phyloP scores from a whole-genome alignment of 108 stramenopile species.

The Thalassiosira profunda region DNA sequence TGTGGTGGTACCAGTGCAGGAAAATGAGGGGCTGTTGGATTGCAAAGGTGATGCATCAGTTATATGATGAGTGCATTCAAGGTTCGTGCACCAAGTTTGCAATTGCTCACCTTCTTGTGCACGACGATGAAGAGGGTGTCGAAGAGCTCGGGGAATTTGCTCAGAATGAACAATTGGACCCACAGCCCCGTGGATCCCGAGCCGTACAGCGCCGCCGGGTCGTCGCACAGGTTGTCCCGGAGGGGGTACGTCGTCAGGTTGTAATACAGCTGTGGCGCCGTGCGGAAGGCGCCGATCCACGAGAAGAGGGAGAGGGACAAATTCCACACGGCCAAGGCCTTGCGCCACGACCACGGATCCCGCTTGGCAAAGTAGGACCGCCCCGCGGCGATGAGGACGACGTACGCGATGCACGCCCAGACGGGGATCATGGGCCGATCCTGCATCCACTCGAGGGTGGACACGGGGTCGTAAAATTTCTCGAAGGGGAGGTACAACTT shows the following conservation, averaged over 20 bases:
- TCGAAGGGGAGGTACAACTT: slow-evolving; percentile 49
- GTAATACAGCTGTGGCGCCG: slow-evolving; percentile 87
- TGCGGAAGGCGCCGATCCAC: slow-evolving; percentile 87
- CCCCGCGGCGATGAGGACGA: slow-evolving; percentile 46
- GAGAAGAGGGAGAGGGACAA: slow-evolving; percentile 87
- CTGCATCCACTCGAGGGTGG: slow-evolving; percentile 49
- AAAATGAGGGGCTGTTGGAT: slow-evolving; percentile 95
- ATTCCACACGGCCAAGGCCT: slow-evolving; percentile 87
- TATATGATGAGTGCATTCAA: too few species aligned
- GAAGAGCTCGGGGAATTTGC: slow-evolving; percentile 95
- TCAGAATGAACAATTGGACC: slow-evolving; percentile 93
- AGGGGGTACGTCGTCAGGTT: slow-evolving; percentile 66
- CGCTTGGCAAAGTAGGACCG: slow-evolving; percentile 45
- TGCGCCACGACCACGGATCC: slow-evolving; percentile 72
- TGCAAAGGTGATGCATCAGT: too few species aligned
- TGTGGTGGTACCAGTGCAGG: slow-evolving; percentile 99
- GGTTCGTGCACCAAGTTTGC: too few species aligned
- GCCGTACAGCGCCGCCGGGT: slow-evolving; percentile 77
- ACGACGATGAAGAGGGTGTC: slow-evolving; percentile 98
- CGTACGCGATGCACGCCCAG: slow-evolving; percentile 45
- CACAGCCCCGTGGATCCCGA: slow-evolving; percentile 89
- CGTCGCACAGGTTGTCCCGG: slow-evolving; percentile 76
- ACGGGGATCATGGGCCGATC: slow-evolving; percentile 46
- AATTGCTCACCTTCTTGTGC: too few species aligned
- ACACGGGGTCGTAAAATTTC: slow-evolving; percentile 47